Evolutionary conservation across 2,329 filamentous ascomycete genomes (phyloP), one percentile per base, ranked within the genome.

Genomic region (Diaporthe citriasiana): DNA sequence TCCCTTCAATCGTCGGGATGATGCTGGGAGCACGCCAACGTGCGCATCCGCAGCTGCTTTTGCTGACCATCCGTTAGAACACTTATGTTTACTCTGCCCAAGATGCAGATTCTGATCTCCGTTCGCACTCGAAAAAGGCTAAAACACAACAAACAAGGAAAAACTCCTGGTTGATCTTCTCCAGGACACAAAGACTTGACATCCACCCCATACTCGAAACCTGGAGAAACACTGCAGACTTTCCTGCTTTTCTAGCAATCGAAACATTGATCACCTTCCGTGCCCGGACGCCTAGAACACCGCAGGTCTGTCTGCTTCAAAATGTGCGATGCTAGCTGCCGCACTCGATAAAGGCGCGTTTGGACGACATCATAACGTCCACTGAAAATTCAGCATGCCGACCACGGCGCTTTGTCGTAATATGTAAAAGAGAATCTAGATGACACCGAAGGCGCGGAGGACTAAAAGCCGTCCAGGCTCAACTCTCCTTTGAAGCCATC

Each of bases 401-500:
- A 30, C 25, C 57, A 12, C 25, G 9, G 17, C 25, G 4, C 57
- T 19, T 10, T 5, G 8, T 35, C 45, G 30, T 3, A n/a, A 17
- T 15, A 15, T 19, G 35, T n/a, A 53, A 30, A 50, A 47, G 25
- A 10, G 12, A 33, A 30, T 30, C n/a, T 25, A 30, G 13, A 47
- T 30, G 10, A 17, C 17, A 19, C 25, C 33, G 42, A 55, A 55
- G 33, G 65, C 17, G 40, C 6, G 60, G 33, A 33, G 17, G 22
- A 22, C 80, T 76, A 85, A 12, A 88, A 56, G 75, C 79, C 79
- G 63, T 79, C 78, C 17, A 91, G 80, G 74, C 86, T 85, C 74
- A 93, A 92, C 1, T 92, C 89, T 5, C 87, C 90, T 2, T 79
- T 86, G 78, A 93, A 93, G 0, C 92, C 92, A n/a, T 88, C 87